Percentiles rank a stretch among this genome's conserved stretches.
Conservation (phyloP, 495 filamentous ascomycete species). For the Penicillium herquei region DNA sequence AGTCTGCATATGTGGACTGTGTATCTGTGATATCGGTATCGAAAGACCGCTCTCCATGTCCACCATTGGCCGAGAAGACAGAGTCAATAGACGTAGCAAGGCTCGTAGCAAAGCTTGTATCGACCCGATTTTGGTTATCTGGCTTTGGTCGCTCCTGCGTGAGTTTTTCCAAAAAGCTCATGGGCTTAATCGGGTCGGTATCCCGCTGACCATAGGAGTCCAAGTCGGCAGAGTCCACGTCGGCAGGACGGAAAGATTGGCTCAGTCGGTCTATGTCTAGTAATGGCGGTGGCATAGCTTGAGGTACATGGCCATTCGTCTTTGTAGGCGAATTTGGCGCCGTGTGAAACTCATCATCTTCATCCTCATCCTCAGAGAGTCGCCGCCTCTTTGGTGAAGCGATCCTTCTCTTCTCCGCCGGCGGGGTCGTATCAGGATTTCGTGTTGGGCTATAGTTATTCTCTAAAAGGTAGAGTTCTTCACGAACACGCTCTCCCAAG, state of each 20-base stretch:
- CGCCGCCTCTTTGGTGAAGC: conserved; percentile 25
- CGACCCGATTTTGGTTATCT: background rate
- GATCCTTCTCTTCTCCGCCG: background rate
- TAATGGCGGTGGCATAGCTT: background rate
- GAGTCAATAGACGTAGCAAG: conserved; percentile 27
- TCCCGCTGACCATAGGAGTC: background rate
- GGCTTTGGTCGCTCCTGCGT: background rate
- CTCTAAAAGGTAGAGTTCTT: conserved; percentile 30
- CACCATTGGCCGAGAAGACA: conserved; percentile 11
- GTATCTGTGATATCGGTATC: conserved; percentile 32
- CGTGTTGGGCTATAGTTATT: background rate
- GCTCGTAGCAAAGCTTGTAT: conserved; percentile 8
- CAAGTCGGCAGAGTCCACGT: background rate
- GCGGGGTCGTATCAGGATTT: background rate
- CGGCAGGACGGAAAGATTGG: background rate
- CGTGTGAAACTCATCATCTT: conserved; percentile 38
- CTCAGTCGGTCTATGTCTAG: background rate
- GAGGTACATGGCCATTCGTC: background rate
- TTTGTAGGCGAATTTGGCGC: conserved; percentile 41
- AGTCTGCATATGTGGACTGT: conserved; percentile 34
- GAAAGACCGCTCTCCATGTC: conserved; percentile 28
- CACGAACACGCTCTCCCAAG: conserved; percentile 21
- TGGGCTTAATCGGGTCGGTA: background rate
- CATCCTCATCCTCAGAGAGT: conserved; percentile 16
- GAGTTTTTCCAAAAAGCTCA: background rate